These are phyloP conservation scores for Saururus chinensis DNA, from an alignment of 164 flowering plant genomes.

Conservation along the genomic window DNA sequence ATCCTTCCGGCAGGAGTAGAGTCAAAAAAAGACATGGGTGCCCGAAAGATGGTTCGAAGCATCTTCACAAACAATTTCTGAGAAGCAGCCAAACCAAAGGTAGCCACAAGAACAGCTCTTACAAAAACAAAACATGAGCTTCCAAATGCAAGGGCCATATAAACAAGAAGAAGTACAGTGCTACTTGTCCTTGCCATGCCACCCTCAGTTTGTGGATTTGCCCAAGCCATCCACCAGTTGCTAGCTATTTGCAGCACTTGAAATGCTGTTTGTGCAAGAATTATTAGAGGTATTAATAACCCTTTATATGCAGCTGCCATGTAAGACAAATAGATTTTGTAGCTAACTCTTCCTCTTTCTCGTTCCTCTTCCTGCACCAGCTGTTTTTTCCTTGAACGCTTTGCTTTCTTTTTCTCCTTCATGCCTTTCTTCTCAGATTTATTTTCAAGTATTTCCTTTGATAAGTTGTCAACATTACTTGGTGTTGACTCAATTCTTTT, in stretches of 20 bases:
- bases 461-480: slow-evolving; percentile 35
- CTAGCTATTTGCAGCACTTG: slow-evolving; percentile 95
- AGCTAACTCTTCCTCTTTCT: slow-evolving; percentile 84
- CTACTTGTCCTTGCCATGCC: slow-evolving; percentile 60
- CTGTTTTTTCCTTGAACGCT: slow-evolving; percentile 76
- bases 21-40: slow-evolving; percentile 98
- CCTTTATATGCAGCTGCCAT: slow-evolving; percentile 98
- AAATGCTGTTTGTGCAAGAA: slow-evolving; percentile 71
- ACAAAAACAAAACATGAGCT: slow-evolving; percentile 89
- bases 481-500: slow-evolving; percentile 31
- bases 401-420: slow-evolving; percentile 87
- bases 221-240: slow-evolving; percentile 99
- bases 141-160: slow-evolving; percentile 96
- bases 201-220: slow-evolving; percentile 90
- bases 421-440: slow-evolving; percentile 54
- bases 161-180: slow-evolving; percentile 69
- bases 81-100: slow-evolving; percentile 94
- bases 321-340: slow-evolving; percentile 84
- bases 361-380: slow-evolving; percentile 99
- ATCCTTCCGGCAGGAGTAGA: slow-evolving; percentile 96
- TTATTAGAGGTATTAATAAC: slow-evolving; percentile 65
- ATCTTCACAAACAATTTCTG: slow-evolving; percentile 78
- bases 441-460: slow-evolving; percentile 52
- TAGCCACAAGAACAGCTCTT: slow-evolving; percentile 92
- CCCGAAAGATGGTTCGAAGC: slow-evolving; percentile 74